Evolutionary conservation across 192 early-diverging fungal genomes (phyloP), one percentile per base, ranked within the genome.

Genomic region (Kickxella alabastrina): DNA sequence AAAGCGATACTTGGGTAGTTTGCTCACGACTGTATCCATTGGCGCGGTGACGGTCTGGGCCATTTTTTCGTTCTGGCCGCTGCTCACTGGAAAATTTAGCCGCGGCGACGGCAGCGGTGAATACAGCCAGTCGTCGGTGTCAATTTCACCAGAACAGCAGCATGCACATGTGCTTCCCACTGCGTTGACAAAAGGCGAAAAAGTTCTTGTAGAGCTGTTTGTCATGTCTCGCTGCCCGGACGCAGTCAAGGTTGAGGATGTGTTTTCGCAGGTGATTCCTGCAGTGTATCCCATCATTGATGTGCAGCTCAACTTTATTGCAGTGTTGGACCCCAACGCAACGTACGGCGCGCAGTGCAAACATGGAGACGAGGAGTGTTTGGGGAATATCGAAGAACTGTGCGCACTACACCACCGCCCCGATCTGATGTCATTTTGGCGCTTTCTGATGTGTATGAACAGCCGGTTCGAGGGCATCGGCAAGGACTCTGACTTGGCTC

Each of bases 191-290:
- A 53, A 36, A 24, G 34, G 32, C n/a, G 55, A 58, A 22, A 62
- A 66, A 23, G 79, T 86, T 19, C 54, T 46, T 0, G 77, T 86
- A 2, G 82, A 84, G 43, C 65, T 88, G 39, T 86, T 86, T 52
- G 86, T 88, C 15, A 88, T 88, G 86, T 83, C 82, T 17, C 75
- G 83, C 22, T 88, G 86, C 39, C 86, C 86, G 0, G 85, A 84
- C 46, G 80, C 79, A 4, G 49, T 79, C 14, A 55, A 64, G 21
- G 80, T 84, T 21, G 86, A 87, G 52, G 36, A 62, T 0, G 59
- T 57, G 24, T 55, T 74, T 36, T 27, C 50, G 13, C 31, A 27
- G 8, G 70, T 74, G 0, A 58, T 81, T 2, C 54, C 42, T 0
- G 46, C 57, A 37, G 78, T 80, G 12, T 43, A 69, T 21, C 41